Percentiles rank a stretch among this genome's conserved stretches.
Evolutionary conservation across 306 rosid species (phyloP).

Genomic region (Castanopsis chinensis): DNA sequence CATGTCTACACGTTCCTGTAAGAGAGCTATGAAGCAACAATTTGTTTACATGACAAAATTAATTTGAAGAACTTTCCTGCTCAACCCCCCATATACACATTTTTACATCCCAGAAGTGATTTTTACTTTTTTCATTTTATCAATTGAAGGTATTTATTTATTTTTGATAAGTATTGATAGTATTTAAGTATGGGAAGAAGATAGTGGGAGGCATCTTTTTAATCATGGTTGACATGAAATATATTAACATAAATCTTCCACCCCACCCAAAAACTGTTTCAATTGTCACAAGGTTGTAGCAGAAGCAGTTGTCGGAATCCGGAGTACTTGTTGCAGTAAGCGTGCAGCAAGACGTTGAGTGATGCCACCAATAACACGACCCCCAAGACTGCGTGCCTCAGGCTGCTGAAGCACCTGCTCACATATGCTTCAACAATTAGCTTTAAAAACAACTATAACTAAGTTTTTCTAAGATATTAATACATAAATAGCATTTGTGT

Average conservation of each 20-base stretch:
- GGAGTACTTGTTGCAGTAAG: slow-evolving; percentile 78
- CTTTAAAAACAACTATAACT: background rate
- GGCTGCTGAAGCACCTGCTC: slow-evolving; percentile 82
- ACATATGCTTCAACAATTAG: background rate
- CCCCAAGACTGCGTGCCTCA: slow-evolving; percentile 77
- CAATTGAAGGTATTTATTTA: background rate
- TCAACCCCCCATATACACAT: background rate
- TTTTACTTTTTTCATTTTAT: background rate
- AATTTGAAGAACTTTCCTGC: background rate
- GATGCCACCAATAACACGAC: slow-evolving; percentile 72
- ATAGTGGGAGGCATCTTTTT: background rate
- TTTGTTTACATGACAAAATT: background rate
- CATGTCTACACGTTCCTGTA: background rate
- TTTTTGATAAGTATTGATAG: too few relatives aligned
- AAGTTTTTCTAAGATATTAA: background rate
- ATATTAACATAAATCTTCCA: background rate
- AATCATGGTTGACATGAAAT: background rate
- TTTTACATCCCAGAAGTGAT: background rate
- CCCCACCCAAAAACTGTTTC: slow-evolving; percentile 6
- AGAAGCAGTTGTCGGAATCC: slow-evolving; percentile 46
- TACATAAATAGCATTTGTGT: background rate
- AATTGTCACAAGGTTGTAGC: slow-evolving; percentile 33
- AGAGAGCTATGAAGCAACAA: background rate
- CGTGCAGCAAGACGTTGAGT: slow-evolving; percentile 92
- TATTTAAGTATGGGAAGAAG: background rate